Evolutionary conservation across 1,284 basidiomycete genomes (phyloP), one percentile per base, ranked within the genome.

Genomic region (Leccinum subfulvum): DNA sequence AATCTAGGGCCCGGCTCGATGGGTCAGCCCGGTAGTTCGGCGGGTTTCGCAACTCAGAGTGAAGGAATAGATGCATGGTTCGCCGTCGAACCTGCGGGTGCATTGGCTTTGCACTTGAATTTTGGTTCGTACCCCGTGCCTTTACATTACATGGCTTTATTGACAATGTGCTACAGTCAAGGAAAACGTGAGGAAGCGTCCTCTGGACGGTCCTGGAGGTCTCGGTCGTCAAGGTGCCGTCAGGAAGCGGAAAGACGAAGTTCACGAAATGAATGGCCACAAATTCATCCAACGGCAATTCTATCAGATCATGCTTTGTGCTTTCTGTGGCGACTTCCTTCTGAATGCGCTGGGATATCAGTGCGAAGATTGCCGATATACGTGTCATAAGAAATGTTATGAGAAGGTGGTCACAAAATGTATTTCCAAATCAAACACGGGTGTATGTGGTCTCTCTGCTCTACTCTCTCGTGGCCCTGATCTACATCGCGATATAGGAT

Each of bases 371-470:
- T 99, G 97, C 77, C 90, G 95, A 66, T 99, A 98, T 76, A 95
- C 94, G 5, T 99, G 97, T 78, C 97, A 99, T 84, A 97, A 96
- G 81, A 98, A 97, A 76, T 99, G 97, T 77, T 94, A 96, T 75
- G 94, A 97, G 72, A 99, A 99, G 78, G 97, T 99, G 18, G 95
- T 99, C 69, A 99, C 97, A 5, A 99, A 98, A 78, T 99, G 97
- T 82, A 98, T 99, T 70, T 96, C 94, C 57, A 98, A 98, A 78
- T 96, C 94, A 58, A 95, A 93, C 74, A 89, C 90, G 59, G 96
- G 95, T 68, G 94, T 95, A 77, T 74, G 91, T 84, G 5, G 16
- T 49, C 11, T 51, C 30, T 59, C 58, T 56, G 51, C 56, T 59
- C 18, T 65, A 57, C 41, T 66, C 66, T 33, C 54, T 59, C 16